phyloP scores from a whole-genome alignment of 2,329 filamentous ascomycete genomes.

The Colletotrichum godetiae region DNA sequence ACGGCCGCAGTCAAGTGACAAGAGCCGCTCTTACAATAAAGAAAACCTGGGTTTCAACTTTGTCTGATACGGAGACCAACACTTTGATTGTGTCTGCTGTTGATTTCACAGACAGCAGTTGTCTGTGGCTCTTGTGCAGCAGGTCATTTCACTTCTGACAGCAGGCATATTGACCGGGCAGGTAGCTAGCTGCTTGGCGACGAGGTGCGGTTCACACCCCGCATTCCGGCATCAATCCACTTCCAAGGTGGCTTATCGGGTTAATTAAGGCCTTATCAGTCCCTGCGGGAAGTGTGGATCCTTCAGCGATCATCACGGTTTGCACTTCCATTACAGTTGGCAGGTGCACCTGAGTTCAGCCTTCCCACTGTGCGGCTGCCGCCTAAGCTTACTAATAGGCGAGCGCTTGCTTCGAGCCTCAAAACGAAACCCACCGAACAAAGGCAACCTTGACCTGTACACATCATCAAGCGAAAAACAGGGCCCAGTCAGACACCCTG shows the following conservation, averaged over 20 bases:
- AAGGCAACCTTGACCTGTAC: slow-evolving; percentile 52
- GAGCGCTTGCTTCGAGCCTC: slow-evolving; percentile 36
- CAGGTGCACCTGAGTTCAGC: slow-evolving; percentile 15
- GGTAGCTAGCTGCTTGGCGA: too few species aligned
- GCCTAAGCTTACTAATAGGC: slow-evolving; percentile 36
- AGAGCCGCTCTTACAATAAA: not conserved
- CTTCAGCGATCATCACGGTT: slow-evolving; percentile 10
- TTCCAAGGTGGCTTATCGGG: slow-evolving; percentile 15
- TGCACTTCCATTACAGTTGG: not conserved
- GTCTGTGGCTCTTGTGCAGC: too few species aligned
- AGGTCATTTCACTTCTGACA: too few species aligned
- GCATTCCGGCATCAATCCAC: slow-evolving; percentile 10
- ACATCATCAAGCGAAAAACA: slow-evolving; percentile 45
- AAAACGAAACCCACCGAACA: slow-evolving; percentile 44
- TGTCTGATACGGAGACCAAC: not conserved
- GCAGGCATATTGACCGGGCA: too few species aligned
- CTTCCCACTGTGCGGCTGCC: slow-evolving; percentile 15
- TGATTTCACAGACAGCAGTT: too few species aligned
- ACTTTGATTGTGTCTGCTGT: not conserved
- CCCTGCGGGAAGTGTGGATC: slow-evolving; percentile 1
- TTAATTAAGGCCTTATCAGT: not conserved
- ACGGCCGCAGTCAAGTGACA: slow-evolving; percentile 13
- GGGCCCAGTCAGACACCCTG: slow-evolving; percentile 31
- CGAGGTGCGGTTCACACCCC: slow-evolving; percentile 10
- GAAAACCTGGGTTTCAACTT: not conserved